Percentiles rank a stretch among this genome's conserved stretches.
Evolutionary conservation across 2,329 filamentous ascomycete genomes (phyloP).

Genomic region (Alternaria brassicae): DNA sequence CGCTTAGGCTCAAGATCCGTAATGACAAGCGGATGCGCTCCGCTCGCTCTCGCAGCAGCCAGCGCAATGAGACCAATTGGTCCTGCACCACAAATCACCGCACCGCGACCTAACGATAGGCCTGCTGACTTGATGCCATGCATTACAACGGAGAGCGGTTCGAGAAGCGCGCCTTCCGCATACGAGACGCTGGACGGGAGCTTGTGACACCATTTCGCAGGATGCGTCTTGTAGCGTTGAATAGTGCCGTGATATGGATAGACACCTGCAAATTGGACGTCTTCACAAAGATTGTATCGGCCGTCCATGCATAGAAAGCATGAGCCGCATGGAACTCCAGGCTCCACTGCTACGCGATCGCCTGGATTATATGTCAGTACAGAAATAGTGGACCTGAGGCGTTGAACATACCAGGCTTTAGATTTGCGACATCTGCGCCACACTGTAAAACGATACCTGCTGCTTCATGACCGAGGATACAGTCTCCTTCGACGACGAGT

Average conservation of each 20-base stretch:
- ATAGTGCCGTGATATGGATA: constrained; percentile 68
- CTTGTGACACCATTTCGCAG: constrained; percentile 61
- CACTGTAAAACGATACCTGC: constrained; percentile 66
- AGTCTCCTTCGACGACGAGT: constrained; percentile 67
- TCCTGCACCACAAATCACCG: constrained; percentile 65
- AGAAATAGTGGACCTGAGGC: neutral
- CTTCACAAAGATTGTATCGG: constrained; percentile 69
- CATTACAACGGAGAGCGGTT: constrained; percentile 69
- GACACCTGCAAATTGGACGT: constrained; percentile 67
- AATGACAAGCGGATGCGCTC: constrained; percentile 69
- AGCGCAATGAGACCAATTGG: constrained; percentile 70
- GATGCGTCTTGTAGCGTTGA: constrained; percentile 67
- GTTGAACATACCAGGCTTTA: constrained; percentile 54
- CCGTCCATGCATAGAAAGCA: constrained; percentile 68
- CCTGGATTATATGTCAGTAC: constrained; percentile 44
- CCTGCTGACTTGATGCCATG: constrained; percentile 64
- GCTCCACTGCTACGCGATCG: constrained; percentile 72
- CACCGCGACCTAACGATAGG: constrained; percentile 62
- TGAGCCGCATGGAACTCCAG: constrained; percentile 67
- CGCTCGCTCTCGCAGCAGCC: constrained; percentile 66
- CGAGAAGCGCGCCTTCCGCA: constrained; percentile 67
- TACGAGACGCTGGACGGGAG: constrained; percentile 65
- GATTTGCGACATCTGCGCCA: constrained; percentile 61
- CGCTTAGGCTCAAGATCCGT: constrained; percentile 67
- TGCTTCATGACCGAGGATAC: constrained; percentile 71